These are phyloP conservation scores for Penicillium salamii DNA, from an alignment of 495 filamentous ascomycete genomes.

Conservation along the genomic window DNA sequence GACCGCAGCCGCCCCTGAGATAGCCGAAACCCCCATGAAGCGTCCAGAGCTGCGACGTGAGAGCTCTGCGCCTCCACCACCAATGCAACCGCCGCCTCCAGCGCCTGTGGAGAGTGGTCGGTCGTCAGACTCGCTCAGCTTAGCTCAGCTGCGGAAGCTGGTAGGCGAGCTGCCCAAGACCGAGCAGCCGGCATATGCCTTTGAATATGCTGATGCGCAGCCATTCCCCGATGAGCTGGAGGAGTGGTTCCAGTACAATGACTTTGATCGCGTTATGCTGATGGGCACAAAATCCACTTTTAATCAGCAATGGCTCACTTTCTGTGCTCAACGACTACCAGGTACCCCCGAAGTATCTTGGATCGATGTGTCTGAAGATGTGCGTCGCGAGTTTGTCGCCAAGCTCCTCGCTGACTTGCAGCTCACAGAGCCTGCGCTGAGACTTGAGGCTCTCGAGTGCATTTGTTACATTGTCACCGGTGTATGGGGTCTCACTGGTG, in stretches of 20 bases:
- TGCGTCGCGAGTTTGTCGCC: conserved; percentile 43
- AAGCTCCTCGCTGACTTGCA: conserved; percentile 41
- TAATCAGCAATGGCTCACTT: conserved; percentile 58
- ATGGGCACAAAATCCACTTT: conserved; percentile 70
- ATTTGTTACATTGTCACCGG: conserved; percentile 76
- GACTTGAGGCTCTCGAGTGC: conserved; percentile 67
- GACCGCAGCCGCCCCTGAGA: conserved; percentile 5
- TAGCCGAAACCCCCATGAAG: conserved; percentile 18
- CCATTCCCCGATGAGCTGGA: conserved; percentile 83
- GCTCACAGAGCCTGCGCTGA: conserved; percentile 48
- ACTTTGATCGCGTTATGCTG: conserved; percentile 69
- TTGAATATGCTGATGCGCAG: conserved; percentile 80
- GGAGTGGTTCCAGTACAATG: conserved; percentile 91
- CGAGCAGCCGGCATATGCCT: conserved; percentile 88
- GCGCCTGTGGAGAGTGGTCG: conserved; percentile 43
- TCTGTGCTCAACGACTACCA: conserved; percentile 35
- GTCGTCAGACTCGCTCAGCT: conserved; percentile 72
- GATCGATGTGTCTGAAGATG: conserved; percentile 46
- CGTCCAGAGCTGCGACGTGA: conserved; percentile 59
- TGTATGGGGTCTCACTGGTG: conserved; percentile 72
- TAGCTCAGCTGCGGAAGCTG: conserved; percentile 75
- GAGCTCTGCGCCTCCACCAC: conserved; percentile 53
- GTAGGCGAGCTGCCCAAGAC: conserved; percentile 75
- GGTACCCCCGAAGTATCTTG: conserved; percentile 40
- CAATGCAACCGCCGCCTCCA: conserved; percentile 58